A percentile compares a stretch with the other conserved stretches of the same genome.
These are phyloP conservation scores for Aeschynomene evenia DNA, from an alignment of 306 rosid species.

Conservation along the genomic window DNA sequence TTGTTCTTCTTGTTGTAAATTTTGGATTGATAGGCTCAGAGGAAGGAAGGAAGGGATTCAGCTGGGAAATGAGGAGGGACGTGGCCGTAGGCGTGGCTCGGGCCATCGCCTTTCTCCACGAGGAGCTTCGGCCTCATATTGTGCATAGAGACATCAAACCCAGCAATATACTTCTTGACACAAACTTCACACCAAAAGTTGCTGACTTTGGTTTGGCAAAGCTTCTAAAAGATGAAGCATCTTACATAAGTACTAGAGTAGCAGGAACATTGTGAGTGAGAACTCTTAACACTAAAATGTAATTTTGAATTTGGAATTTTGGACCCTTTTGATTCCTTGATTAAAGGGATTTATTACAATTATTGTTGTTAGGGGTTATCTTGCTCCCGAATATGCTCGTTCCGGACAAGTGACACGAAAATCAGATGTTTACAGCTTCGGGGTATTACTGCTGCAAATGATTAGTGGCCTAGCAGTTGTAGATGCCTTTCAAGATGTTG, in stretches of 20 bases:
- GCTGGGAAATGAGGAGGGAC: conserved; percentile 61
- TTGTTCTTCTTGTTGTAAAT: not conserved
- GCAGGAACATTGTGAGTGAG: conserved; percentile 93
- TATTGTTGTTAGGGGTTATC: conserved; percentile 55
- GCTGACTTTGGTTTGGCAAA: conserved; percentile 86
- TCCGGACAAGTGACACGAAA: conserved; percentile 80
- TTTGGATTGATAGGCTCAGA: conserved; percentile 55
- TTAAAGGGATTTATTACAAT: conserved; percentile 23
- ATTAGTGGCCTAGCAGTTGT: conserved; percentile 66
- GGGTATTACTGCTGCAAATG: conserved; percentile 73
- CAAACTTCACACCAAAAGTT: conserved; percentile 59
- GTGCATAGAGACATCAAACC: conserved; percentile 90
- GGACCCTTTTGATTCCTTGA: not conserved
- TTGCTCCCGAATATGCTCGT: conserved; percentile 93
- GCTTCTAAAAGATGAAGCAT: conserved; percentile 55
- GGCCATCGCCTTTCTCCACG: conserved; percentile 75
- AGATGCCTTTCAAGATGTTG: conserved; percentile 55
- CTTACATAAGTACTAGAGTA: conserved; percentile 82
- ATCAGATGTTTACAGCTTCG: conserved; percentile 90
- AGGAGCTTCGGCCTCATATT: conserved; percentile 65
- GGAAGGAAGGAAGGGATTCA: conserved; percentile 58
- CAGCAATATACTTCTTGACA: conserved; percentile 81
- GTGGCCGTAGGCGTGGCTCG: conserved; percentile 73
- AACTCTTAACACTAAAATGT: not conserved
- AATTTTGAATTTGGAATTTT: not conserved